phyloP scores from a whole-genome alignment of 108 stramenopile genomes.

The Skeletonema tropicum region DNA sequence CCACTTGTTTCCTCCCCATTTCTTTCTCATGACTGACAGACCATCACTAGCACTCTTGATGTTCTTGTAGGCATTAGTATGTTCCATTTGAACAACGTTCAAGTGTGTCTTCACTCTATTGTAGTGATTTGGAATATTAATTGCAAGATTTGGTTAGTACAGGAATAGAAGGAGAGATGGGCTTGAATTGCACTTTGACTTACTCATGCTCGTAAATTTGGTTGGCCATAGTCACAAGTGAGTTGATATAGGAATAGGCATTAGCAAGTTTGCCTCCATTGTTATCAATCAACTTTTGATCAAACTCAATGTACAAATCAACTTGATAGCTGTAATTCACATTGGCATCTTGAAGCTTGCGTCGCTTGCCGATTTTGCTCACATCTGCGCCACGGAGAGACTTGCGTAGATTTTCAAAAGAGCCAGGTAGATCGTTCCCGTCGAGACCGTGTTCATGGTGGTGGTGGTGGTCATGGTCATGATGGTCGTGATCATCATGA shows the following conservation, averaged over 20 bases:
- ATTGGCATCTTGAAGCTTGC: neutral
- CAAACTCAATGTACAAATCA: constrained; percentile 10
- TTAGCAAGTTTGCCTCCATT: constrained; percentile 16
- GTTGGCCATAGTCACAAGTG: constrained; percentile 31
- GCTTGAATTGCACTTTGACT: neutral
- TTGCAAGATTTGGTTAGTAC: neutral
- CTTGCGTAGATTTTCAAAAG: neutral
- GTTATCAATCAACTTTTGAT: constrained; percentile 4
- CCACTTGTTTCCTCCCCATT: constrained; percentile 19
- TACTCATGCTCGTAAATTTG: constrained; percentile 40
- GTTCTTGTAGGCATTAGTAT: neutral
- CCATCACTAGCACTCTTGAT: constrained; percentile 9
- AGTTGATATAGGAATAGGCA: constrained; percentile 30
- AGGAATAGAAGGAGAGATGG: neutral
- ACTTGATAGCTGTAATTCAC: constrained; percentile 1
- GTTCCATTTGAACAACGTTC: constrained; percentile 20
- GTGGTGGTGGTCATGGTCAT: neutral
- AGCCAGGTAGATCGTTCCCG: neutral
- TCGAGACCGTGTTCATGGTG: neutral
- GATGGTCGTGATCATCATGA: neutral
- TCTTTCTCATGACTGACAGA: constrained; percentile 13
- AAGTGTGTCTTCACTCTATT: constrained; percentile 33
- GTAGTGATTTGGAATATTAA: too few relatives aligned
- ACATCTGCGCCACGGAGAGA: neutral
- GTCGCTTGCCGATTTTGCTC: neutral